Evolutionary conservation across 108 stramenopile species (phyloP).

Genomic region (Skeletonema grethae): DNA sequence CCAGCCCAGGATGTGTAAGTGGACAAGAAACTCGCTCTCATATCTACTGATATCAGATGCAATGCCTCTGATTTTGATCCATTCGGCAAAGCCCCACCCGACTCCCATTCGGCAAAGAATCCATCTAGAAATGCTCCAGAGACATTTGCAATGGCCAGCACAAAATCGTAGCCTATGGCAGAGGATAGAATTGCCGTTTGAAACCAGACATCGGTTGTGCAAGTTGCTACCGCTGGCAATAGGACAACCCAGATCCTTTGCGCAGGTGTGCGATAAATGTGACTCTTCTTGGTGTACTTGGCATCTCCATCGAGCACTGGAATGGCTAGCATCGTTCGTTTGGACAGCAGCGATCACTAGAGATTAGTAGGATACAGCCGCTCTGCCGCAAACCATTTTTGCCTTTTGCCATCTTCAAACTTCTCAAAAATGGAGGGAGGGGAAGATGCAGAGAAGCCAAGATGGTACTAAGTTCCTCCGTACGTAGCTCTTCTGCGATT

Average conservation of each 20-base stretch:
- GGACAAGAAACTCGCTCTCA: slow-evolving; percentile 31
- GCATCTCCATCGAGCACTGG: slow-evolving; percentile 22
- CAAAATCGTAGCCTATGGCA: slow-evolving; percentile 13
- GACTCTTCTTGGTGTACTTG: slow-evolving; percentile 28
- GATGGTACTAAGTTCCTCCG: too few species aligned
- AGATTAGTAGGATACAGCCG: too few species aligned
- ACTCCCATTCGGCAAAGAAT: slow-evolving; percentile 36
- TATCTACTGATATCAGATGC: slow-evolving; percentile 25
- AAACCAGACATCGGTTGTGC: slow-evolving; percentile 34
- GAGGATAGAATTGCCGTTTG: slow-evolving; percentile 21
- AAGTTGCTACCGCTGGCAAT: slow-evolving; percentile 29
- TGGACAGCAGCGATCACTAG: background rate
- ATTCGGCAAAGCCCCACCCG: slow-evolving; percentile 18
- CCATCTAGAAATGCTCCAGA: slow-evolving; percentile 45
- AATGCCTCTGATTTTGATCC: slow-evolving; percentile 38
- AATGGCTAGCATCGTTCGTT: background rate
- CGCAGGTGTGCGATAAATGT: slow-evolving; percentile 2
- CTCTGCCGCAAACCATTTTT: too few species aligned
- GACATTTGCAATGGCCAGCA: slow-evolving; percentile 36
- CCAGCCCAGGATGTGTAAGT: slow-evolving; percentile 38
- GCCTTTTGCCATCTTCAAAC: too few species aligned
- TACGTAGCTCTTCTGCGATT: too few species aligned
- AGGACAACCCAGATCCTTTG: slow-evolving; percentile 10
- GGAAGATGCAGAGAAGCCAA: too few species aligned
- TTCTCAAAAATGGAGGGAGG: too few species aligned